phyloP scores from a whole-genome alignment of 768 basidiomycete genomes.

The Coprinellus aureogranulatus region DNA sequence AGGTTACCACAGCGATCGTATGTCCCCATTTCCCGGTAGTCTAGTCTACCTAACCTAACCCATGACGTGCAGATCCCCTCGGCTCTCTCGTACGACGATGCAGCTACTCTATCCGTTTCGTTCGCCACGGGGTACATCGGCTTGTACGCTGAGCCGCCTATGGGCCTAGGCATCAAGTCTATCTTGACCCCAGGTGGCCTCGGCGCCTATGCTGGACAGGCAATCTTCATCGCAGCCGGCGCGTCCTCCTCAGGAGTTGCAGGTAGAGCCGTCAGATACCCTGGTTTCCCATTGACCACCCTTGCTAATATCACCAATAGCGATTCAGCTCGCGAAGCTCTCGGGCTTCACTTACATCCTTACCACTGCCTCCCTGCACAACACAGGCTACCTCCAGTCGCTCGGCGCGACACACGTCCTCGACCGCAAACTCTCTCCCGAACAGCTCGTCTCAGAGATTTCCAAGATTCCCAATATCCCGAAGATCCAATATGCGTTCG shows the following conservation, averaged over 20 bases:
- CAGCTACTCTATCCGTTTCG: constrained; percentile 38
- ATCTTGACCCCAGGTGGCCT: constrained; percentile 22
- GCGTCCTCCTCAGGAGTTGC: constrained; percentile 22
- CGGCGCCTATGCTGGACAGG: constrained; percentile 27
- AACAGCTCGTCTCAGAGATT: constrained; percentile 3
- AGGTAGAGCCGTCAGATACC: not conserved
- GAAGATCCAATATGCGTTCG: constrained; percentile 22
- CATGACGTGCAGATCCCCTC: not conserved
- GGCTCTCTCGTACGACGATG: constrained; percentile 34
- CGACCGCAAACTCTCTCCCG: constrained; percentile 19
- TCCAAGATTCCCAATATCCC: constrained; percentile 15
- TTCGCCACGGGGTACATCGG: constrained; percentile 36
- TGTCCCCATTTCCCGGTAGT: constrained; percentile 3
- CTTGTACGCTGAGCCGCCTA: constrained; percentile 25
- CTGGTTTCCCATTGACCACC: not conserved
- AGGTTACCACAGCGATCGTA: constrained; percentile 35
- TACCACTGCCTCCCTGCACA: constrained; percentile 30
- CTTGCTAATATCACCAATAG: constrained; percentile 14
- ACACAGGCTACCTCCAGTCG: constrained; percentile 28
- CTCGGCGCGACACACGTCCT: constrained; percentile 44
- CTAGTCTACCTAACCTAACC: not conserved
- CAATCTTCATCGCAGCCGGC: constrained; percentile 30
- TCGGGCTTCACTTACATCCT: constrained; percentile 43
- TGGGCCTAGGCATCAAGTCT: constrained; percentile 22
- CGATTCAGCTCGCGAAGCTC: constrained; percentile 34